Evolutionary conservation across 768 basidiomycete species (phyloP).

Genomic region (Tricholoma sp.): DNA sequence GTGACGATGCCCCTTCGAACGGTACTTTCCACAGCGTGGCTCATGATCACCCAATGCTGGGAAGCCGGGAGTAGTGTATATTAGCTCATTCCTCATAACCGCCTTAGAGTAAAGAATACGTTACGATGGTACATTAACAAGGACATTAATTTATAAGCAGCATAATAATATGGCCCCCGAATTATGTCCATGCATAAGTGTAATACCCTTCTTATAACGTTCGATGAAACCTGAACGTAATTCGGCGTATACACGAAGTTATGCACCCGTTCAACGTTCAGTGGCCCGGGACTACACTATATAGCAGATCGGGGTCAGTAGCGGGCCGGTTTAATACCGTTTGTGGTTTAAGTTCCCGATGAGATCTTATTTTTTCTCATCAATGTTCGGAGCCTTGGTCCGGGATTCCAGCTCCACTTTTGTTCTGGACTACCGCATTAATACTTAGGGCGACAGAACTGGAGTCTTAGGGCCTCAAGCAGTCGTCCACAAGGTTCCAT

Average conservation of each 20-base stretch:
- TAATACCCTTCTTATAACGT: too few species aligned
- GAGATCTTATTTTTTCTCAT: background rate
- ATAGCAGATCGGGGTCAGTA: background rate
- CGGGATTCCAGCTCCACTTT: slow-evolving; percentile 12
- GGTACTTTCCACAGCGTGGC: background rate
- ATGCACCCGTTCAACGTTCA: too few species aligned
- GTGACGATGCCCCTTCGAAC: background rate
- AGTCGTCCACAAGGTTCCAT: background rate
- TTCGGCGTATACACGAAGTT: too few species aligned
- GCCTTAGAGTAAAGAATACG: background rate
- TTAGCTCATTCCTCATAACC: background rate
- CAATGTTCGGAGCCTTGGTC: slow-evolving; percentile 11
- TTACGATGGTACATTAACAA: background rate
- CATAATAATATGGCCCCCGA: background rate
- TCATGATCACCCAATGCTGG: background rate
- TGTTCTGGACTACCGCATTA: background rate
- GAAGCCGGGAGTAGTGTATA: background rate
- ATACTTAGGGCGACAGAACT: slow-evolving; percentile 6
- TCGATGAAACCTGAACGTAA: too few species aligned
- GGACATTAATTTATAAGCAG: background rate
- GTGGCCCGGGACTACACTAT: too few species aligned
- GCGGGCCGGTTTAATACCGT: background rate
- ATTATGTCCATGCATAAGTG: too few species aligned
- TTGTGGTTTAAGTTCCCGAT: background rate
- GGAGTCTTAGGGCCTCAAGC: slow-evolving; percentile 8